A percentile compares a stretch with the other conserved stretches of the same genome.
Conservation (phyloP, 225 moss, liverwort and hornwort species). For the Bryoerythrophyllum caledonicum region DNA sequence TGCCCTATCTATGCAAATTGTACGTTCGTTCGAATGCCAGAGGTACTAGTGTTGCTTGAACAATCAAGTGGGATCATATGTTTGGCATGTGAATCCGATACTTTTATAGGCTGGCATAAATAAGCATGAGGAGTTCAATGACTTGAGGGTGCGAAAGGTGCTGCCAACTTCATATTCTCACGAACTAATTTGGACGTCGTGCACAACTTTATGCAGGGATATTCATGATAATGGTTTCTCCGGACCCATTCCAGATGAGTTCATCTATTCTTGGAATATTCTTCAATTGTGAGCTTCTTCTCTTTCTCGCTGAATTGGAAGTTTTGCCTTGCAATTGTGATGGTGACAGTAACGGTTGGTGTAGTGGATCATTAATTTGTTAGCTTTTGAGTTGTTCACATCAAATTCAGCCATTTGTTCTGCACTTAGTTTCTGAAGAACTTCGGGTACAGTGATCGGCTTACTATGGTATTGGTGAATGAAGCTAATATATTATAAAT, state of each 20-base stretch:
- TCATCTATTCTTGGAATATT: neutral
- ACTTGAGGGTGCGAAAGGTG: no score
- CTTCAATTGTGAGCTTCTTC: conserved; percentile 26
- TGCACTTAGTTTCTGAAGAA: neutral
- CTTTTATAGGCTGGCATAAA: no score
- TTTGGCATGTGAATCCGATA: no score
- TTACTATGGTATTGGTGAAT: neutral
- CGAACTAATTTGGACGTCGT: no score
- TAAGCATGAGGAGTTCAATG: no score
- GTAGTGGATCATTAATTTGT: neutral
- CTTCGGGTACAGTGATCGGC: neutral
- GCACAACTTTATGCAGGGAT: conserved; percentile 18
- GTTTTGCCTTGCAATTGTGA: neutral
- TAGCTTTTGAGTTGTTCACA: neutral
- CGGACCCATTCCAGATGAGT: neutral
- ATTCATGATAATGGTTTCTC: conserved; percentile 29
- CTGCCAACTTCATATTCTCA: no score
- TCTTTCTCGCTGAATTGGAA: neutral
- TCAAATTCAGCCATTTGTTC: neutral
- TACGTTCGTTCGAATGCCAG: no score
- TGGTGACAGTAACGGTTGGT: neutral
- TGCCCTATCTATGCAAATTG: no score
- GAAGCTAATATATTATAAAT: neutral
- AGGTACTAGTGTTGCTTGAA: no score
- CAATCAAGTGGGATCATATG: no score